Evolutionary conservation across 2,329 filamentous ascomycete species (phyloP).

Genomic region (Pyrenophora teres): DNA sequence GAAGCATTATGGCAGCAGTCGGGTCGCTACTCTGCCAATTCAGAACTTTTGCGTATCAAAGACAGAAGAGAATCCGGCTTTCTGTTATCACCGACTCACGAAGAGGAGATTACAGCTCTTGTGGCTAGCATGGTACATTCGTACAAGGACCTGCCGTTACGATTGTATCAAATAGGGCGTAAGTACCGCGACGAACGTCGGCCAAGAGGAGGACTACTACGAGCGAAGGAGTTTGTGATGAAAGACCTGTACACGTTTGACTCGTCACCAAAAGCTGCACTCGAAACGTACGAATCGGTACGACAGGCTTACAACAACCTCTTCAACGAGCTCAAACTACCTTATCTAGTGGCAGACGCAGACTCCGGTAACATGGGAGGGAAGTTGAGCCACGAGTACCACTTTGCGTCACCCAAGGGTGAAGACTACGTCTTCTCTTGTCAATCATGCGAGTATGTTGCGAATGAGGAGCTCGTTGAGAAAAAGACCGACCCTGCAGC

Average conservation of each 20-base stretch:
- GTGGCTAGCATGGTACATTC: conserved; percentile 75
- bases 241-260: conserved; percentile 99
- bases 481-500: conserved; percentile 27
- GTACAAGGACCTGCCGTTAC: conserved; percentile 82
- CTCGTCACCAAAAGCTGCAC: conserved; percentile 65
- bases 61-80: conserved; percentile 78
- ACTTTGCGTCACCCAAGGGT: conserved; percentile 76
- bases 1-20: conserved; percentile 82
- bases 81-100: conserved; percentile 88
- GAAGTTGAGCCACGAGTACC: conserved; percentile 91
- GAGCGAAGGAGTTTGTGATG: conserved; percentile 93
- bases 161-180: conserved; percentile 88
- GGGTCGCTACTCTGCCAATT: conserved; percentile 74
- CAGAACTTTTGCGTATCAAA: conserved; percentile 81
- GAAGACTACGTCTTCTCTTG: conserved; percentile 87
- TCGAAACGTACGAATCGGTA: conserved; percentile 79
- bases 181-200: conserved; percentile 95
- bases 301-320: conserved; percentile 74
- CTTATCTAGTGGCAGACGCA: conserved; percentile 82
- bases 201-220: conserved; percentile 83
- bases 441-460: conserved; percentile 71
- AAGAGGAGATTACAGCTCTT: conserved; percentile 90
- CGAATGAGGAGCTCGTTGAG: conserved; percentile 84
- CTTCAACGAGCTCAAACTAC: conserved; percentile 81
- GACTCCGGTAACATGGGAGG: conserved; percentile 98